Evolutionary conservation across 257 asterid genomes (phyloP), one percentile per base, ranked within the genome.

Genomic region (Primulina eburnea): DNA sequence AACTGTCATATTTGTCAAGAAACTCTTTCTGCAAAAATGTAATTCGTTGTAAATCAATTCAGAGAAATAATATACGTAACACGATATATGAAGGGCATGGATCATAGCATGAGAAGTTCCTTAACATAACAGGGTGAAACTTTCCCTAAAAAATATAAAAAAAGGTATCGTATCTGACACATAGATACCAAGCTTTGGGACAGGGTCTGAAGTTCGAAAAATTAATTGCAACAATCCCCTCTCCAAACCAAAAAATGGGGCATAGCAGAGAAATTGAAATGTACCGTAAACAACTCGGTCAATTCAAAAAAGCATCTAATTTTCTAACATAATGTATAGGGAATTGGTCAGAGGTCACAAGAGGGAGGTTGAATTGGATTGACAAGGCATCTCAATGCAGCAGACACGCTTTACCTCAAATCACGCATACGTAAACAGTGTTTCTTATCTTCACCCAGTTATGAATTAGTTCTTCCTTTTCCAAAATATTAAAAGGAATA

Each of bases 1-100:
- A 94, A 57, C 92, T 87, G 34, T 81, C 89, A 18, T 94, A 94
- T 85, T 94, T 94, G 81, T 88, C 96, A 21, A 94, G 88, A 71
- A 94, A 94, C 81, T 94, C 99, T 71, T 82, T 82, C 99, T 91
- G 97, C 80, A 40, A 40, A 37, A 40, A 40, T 2, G 17, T 40
- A 11, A 40, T 40, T 11, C 16, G 5, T 40, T 11, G 52, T 2
- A 10, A 11, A 11, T 40, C 52, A 40, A 40, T 40, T 11, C 52
- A 40, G 52, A 40, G 17, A 8, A 37, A 40, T 40, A 40, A 40
- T 40, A 40, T 40, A 40, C 11, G 43, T 12, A 37, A 37, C 2
- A 37, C 3, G 8, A 37, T 28, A 37, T 40, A 40, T 40, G 52
- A 8, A 35, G 43, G 52, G 52, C 52, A 40, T 0, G 11, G 17